Conservation (phyloP, 2,329 filamentous ascomycete species). For the Sphaerulina populicola region DNA sequence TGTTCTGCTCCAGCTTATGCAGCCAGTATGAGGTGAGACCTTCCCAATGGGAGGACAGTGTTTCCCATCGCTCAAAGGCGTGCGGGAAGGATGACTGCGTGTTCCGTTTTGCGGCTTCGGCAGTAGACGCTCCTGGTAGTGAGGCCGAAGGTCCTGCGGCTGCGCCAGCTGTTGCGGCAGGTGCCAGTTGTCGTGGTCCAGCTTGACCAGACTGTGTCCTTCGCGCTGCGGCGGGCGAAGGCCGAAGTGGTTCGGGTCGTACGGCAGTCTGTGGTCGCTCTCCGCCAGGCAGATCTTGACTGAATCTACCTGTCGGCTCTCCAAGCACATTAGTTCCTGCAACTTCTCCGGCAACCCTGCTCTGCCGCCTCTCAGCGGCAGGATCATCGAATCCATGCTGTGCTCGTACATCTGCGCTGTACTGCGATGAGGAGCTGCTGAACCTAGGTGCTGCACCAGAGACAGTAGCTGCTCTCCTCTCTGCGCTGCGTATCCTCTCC, state of each 20-base stretch:
- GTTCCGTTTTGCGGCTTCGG: conserved; percentile 19
- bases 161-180: conserved; percentile 16
- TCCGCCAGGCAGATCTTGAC: conserved; percentile 18
- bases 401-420: conserved; percentile 23
- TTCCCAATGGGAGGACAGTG: conserved; percentile 94
- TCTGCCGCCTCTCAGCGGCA: conserved; percentile 16
- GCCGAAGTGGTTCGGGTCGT: conserved; percentile 19
- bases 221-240: conserved; percentile 18
- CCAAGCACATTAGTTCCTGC: conserved; percentile 29
- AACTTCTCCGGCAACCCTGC: conserved; percentile 25
- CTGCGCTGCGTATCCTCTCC: conserved; percentile 46
- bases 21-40: conserved; percentile 97
- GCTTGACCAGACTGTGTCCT: conserved; percentile 22
- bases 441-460: conserved; percentile 20
- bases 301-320: conserved; percentile 28
- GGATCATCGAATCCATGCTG: conserved; percentile 24
- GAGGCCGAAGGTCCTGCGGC: conserved; percentile 16
- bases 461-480: conserved; percentile 49
- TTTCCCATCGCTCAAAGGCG: conserved; percentile 96
- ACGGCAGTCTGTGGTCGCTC: conserved; percentile 20
- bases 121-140: conserved; percentile 12
- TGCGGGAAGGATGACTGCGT: conserved; percentile 71
- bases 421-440: conserved; percentile 26
- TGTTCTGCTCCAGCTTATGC: conserved; percentile 80
- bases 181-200: conserved; percentile 21